phyloP scores from a whole-genome alignment of 1,139 yeast genomes.

The Suhomyces wounanorum region DNA sequence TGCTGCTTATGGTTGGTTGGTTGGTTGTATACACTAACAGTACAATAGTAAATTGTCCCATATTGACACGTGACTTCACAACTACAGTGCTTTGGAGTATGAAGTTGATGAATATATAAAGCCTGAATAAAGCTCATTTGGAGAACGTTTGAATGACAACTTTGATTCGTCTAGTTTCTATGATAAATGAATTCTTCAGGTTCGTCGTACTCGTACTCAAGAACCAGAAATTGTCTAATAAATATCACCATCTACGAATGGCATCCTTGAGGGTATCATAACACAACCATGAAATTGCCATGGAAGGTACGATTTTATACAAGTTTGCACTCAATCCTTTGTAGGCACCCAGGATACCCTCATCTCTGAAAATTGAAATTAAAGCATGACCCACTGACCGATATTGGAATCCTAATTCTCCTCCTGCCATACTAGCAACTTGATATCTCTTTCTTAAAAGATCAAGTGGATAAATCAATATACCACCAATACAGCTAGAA shows the following conservation, averaged over 20 bases:
- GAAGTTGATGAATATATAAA: too few species aligned
- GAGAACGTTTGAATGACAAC: neutral
- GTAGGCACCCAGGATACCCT: conserved; percentile 82
- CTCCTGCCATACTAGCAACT: conserved; percentile 81
- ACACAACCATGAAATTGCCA: conserved; percentile 93
- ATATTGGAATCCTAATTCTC: conserved; percentile 79
- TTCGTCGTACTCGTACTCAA: neutral
- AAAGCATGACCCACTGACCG: conserved; percentile 72
- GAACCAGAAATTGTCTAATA: neutral
- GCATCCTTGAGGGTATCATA: conserved; percentile 66
- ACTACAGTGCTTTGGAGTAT: too few species aligned
- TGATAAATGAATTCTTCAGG: neutral
- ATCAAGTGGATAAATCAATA: conserved; percentile 88
- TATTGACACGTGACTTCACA: conserved; percentile 15
- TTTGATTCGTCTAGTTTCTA: neutral
- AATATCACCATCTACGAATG: conserved; percentile 34
- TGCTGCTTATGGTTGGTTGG: conserved; percentile 21
- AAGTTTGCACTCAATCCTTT: conserved; percentile 87
- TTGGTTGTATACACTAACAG: conserved; percentile 2
- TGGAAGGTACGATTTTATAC: conserved; percentile 88
- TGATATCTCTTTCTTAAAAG: conserved; percentile 86
- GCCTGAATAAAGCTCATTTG: too few species aligned
- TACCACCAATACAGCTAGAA: conserved; percentile 70
- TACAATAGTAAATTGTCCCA: neutral
- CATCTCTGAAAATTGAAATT: conserved; percentile 62